Percentiles rank a stretch among this genome's conserved stretches.
Evolutionary conservation across 805 yeast genomes (phyloP).

Genomic region (Teunomyces cretensis): DNA sequence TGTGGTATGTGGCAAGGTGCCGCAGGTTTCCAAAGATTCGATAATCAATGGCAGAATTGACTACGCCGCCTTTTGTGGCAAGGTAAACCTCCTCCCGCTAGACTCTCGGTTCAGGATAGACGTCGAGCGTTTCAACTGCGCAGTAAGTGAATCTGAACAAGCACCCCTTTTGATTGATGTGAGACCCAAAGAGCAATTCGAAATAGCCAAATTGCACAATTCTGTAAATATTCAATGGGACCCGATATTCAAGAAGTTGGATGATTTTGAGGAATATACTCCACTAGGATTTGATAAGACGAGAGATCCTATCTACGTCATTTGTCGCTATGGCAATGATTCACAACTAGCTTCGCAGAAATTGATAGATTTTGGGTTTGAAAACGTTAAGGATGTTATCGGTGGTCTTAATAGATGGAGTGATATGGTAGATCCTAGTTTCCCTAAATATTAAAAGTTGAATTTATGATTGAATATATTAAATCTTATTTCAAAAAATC

Average conservation of each 20-base stretch:
- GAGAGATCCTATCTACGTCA: slow-evolving; percentile 46
- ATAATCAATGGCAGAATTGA: slow-evolving; percentile 52
- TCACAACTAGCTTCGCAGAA: slow-evolving; percentile 75
- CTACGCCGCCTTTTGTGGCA: slow-evolving; percentile 78
- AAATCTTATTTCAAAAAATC: not conserved
- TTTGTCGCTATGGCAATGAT: slow-evolving; percentile 91
- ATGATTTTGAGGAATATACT: slow-evolving; percentile 19
- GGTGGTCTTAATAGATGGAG: slow-evolving; percentile 83
- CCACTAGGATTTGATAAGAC: slow-evolving; percentile 17
- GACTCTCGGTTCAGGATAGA: slow-evolving; percentile 46
- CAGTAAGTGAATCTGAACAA: slow-evolving; percentile 12
- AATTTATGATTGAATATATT: not conserved
- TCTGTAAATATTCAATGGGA: slow-evolving; percentile 66
- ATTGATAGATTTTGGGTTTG: slow-evolving; percentile 48
- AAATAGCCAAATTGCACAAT: slow-evolving; percentile 58
- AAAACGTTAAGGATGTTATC: slow-evolving; percentile 58
- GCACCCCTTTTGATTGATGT: slow-evolving; percentile 63
- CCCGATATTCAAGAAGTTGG: slow-evolving; percentile 35
- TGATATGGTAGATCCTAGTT: slow-evolving; percentile 50
- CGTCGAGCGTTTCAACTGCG: slow-evolving; percentile 33
- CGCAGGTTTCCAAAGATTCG: slow-evolving; percentile 46
- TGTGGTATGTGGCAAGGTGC: slow-evolving; percentile 57
- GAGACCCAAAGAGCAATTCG: slow-evolving; percentile 74
- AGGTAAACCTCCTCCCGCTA: slow-evolving; percentile 46
- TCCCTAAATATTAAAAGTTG: slow-evolving; percentile 59